These are phyloP conservation scores for Leccinum disarticulatum DNA, from an alignment of 768 basidiomycete species.

Conservation along the genomic window DNA sequence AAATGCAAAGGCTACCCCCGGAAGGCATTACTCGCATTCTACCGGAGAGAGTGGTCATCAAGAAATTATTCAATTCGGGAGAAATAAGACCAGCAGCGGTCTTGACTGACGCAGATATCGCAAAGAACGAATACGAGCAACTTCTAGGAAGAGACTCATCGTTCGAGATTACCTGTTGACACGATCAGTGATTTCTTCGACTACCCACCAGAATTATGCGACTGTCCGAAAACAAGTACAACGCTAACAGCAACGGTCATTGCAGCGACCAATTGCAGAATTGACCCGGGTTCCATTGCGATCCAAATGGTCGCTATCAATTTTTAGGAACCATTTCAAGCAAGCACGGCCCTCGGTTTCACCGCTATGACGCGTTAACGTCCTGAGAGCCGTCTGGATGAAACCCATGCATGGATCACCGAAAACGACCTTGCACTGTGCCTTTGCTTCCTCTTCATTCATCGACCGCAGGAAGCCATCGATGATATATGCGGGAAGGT, in stretches of 20 bases:
- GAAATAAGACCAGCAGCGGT: conserved; percentile 37
- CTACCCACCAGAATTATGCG: conserved; percentile 21
- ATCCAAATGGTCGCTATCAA: neutral
- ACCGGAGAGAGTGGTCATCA: conserved; percentile 42
- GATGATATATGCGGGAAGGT: no score
- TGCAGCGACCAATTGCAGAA: conserved; percentile 15
- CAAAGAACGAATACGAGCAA: no score
- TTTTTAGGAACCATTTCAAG: neutral
- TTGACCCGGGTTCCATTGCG: neutral
- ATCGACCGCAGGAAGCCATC: no score
- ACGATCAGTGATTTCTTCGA: neutral
- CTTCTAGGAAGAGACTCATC: no score
- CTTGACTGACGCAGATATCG: conserved; percentile 40
- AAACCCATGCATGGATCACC: no score
- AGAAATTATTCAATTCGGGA: conserved; percentile 19
- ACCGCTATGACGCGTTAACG: neutral
- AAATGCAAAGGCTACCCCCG: conserved; percentile 10
- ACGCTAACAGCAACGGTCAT: conserved; percentile 20
- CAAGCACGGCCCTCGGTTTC: neutral
- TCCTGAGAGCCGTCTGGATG: conserved; percentile 4
- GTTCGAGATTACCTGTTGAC: conserved; percentile 5
- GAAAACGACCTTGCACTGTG: no score
- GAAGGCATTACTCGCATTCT: neutral
- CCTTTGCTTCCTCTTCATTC: no score
- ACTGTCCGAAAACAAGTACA: conserved; percentile 18